These are phyloP conservation scores for Fusarium sp. DNA, from an alignment of 2,329 filamentous ascomycete genomes.

Conservation along the genomic window DNA sequence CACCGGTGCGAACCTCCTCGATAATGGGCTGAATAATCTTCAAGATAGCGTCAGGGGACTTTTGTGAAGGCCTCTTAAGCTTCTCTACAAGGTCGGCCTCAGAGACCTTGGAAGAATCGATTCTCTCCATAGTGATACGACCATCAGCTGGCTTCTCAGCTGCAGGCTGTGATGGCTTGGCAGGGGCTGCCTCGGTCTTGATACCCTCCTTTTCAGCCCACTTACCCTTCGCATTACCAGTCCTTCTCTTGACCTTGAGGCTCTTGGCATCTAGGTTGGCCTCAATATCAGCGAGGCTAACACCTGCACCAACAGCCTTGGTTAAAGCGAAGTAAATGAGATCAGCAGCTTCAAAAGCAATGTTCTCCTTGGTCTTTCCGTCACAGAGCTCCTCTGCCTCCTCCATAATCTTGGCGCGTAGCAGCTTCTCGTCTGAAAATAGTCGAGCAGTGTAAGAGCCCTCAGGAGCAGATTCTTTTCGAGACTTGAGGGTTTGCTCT, in stretches of 20 bases:
- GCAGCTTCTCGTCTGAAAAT: constrained; percentile 89
- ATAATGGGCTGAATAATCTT: constrained; percentile 92
- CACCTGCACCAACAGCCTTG: constrained; percentile 86
- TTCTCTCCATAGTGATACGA: constrained; percentile 84
- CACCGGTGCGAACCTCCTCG: constrained; percentile 82
- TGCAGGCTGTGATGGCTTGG: constrained; percentile 48
- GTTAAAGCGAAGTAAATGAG: constrained; percentile 95
- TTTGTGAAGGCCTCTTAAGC: constrained; percentile 90
- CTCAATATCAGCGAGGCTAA: constrained; percentile 89
- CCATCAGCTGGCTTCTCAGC: constrained; percentile 54
- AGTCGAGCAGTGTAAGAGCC: constrained; percentile 94
- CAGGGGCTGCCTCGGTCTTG: constrained; percentile 52
- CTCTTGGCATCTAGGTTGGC: constrained; percentile 93
- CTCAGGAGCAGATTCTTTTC: constrained; percentile 83
- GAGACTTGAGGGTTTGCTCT: constrained; percentile 84
- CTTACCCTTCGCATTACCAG: constrained; percentile 92
- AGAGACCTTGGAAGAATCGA: constrained; percentile 74
- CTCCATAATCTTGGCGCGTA: constrained; percentile 97
- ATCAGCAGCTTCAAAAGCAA: constrained; percentile 95
- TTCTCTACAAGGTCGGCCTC: constrained; percentile 75
- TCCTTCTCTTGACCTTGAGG: constrained; percentile 91
- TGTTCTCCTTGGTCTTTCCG: constrained; percentile 81
- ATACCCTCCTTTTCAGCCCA: constrained; percentile 89
- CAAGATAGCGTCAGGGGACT: constrained; percentile 93
- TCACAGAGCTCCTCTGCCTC: constrained; percentile 96